Evolutionary conservation across 2,329 filamentous ascomycete species (phyloP), one percentile per base, ranked within the genome.

Genomic region (Sarocladium oryzae): DNA sequence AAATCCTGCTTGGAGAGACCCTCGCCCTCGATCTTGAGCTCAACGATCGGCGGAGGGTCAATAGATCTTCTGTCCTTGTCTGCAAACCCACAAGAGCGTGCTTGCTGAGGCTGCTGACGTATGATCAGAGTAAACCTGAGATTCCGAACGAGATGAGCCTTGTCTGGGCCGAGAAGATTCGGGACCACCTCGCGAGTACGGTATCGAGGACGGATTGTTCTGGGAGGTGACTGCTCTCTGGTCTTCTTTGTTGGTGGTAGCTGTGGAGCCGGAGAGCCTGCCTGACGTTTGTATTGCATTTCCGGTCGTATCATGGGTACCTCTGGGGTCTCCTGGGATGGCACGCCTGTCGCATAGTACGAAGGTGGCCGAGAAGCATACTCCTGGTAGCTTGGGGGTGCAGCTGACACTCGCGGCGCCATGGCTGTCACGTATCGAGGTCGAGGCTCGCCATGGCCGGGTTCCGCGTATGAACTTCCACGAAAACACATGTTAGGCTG

Each of bases 51-150:
- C 2, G 88, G 88, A 36, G 88, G 88, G 61, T 93, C 88, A 56
- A 93, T 88, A 15, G 90, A 87, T 55, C 88, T 79, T 35, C 88
- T 80, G 62, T 93, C 88, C 56, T 88, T 77, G 66, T 92, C 88
- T 54, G 88, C 88, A 63, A 90, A 92, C 1, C 88, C 88, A 60
- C 88, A 93, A 37, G 87, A 88, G 58, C 88, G 77, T 50, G 88
- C 88, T 1, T 87, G 87, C 16, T 82, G 74, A 8, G 88, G 88
- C 61, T 92, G 88, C 65, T 93, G 88, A 48, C 88, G 83, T 55
- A 92, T 81, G 15, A 41, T 58, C 4, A 70, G 58, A 4, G 53
- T 56, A 52, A 69, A 70, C 9, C 48, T 45, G n/a, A 63, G 58
- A 43, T 56, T 56, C 11, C 51, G 51, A 38, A 65, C 15, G 6